These are phyloP conservation scores for Penstemon eatonii DNA, from an alignment of 257 asterid genomes.

Conservation along the genomic window DNA sequence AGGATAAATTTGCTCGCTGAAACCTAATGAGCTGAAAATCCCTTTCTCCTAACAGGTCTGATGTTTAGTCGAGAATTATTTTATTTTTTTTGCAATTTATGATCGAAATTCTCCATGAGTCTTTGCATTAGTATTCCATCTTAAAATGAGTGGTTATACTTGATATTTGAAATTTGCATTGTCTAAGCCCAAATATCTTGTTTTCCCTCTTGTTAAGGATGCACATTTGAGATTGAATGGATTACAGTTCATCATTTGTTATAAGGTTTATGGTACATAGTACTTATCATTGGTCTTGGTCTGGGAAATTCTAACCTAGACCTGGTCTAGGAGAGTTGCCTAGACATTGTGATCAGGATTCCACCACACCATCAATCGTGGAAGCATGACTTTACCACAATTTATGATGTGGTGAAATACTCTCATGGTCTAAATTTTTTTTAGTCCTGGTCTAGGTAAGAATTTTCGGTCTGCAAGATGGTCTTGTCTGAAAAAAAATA, in stretches of 20 bases:
- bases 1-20: not conserved
- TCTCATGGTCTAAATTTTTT: no score
- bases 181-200: not conserved
- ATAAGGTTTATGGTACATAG: not conserved
- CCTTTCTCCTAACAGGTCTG: not conserved
- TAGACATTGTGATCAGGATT: no score
- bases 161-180: not conserved
- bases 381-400: no score
- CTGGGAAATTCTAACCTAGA: not conserved
- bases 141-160: not conserved
- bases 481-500: no score
- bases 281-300: not conserved
- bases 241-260: conserved; percentile 9
- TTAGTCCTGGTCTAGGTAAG: no score
- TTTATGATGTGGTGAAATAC: no score
- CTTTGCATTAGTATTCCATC: no score
- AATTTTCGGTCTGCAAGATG: no score
- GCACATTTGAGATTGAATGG: not conserved
- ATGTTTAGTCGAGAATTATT: no score
- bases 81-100: not conserved
- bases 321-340: no score
- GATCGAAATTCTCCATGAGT: not conserved
- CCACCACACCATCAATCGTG: no score
- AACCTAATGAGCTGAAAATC: not conserved
- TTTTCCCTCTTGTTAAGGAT: not conserved